Evolutionary conservation across 2,329 filamentous ascomycete genomes (phyloP).

Genomic region (Ophiostoma tasmaniense): DNA sequence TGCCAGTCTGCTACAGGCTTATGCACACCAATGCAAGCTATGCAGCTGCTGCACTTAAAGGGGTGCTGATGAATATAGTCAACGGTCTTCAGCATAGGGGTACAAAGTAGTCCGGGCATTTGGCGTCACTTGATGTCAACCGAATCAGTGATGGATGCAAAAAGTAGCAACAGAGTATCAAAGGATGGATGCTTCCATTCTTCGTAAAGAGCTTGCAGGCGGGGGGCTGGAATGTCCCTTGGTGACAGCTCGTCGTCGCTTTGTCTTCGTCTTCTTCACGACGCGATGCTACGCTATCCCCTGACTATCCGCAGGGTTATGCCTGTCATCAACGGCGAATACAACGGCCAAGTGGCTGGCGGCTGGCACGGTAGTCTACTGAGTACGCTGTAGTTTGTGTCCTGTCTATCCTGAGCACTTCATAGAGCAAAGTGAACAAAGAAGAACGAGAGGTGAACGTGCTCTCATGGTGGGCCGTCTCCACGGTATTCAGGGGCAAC

Average conservation of each 20-base stretch:
- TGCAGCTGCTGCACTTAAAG: neutral
- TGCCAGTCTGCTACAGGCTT: neutral
- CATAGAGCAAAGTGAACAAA: no score
- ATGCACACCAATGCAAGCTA: slow-evolving; percentile 4
- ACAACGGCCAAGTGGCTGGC: neutral
- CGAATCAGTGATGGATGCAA: no score
- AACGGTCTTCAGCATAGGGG: neutral
- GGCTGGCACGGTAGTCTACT: neutral
- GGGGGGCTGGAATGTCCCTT: no score
- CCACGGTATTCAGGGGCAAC: neutral
- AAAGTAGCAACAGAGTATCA: no score
- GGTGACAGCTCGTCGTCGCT: neutral
- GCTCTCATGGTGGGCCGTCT: neutral
- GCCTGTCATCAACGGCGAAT: neutral
- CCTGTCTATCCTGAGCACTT: neutral
- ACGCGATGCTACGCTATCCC: neutral
- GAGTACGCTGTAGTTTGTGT: neutral
- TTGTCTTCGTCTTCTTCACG: neutral
- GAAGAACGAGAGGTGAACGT: neutral
- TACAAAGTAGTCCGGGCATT: no score
- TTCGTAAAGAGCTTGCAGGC: no score
- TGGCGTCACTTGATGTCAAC: no score
- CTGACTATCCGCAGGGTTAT: neutral
- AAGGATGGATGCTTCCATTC: no score
- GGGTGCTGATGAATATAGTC: neutral